Conservation (phyloP, 1,284 basidiomycete genomes). For the Ganoderma boninense region DNA sequence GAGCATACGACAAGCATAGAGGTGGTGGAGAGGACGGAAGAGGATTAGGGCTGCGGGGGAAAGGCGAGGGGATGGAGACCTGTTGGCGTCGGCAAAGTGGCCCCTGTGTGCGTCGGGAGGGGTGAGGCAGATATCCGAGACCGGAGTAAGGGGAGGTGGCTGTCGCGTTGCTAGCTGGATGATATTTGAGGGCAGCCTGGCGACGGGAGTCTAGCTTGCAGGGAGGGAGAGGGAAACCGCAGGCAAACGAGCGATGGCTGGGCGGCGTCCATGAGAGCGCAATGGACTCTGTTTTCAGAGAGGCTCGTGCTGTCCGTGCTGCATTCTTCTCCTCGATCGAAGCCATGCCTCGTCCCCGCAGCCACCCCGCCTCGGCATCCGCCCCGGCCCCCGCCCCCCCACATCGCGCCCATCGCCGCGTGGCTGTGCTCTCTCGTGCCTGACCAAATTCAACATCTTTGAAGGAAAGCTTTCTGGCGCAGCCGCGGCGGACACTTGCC, state of each 20-base stretch:
- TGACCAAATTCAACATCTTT: neutral
- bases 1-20: constrained; percentile 20
- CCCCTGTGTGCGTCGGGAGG: neutral
- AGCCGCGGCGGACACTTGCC: neutral
- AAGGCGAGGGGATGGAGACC: neutral
- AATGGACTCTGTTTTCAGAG: constrained; percentile 11
- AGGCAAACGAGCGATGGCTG: constrained; percentile 3
- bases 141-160: constrained; percentile 13
- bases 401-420: constrained; percentile 6
- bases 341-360: neutral
- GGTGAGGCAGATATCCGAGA: constrained; percentile 26
- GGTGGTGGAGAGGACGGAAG: constrained; percentile 8
- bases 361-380: neutral
- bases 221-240: neutral
- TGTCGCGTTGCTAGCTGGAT: constrained; percentile 17
- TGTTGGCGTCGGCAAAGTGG: neutral
- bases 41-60: constrained; percentile 11
- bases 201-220: constrained; percentile 5
- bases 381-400: neutral
- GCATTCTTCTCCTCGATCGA: neutral
- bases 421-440: constrained; percentile 8
- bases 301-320: constrained; percentile 23
- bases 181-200: constrained; percentile 1
- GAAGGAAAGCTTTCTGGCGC: neutral
- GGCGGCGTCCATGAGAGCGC: constrained; percentile 23